A percentile compares a stretch with the other conserved stretches of the same genome.
Conservation (phyloP, 1,284 basidiomycete genomes). For the Microbotryomycetes sp. region DNA sequence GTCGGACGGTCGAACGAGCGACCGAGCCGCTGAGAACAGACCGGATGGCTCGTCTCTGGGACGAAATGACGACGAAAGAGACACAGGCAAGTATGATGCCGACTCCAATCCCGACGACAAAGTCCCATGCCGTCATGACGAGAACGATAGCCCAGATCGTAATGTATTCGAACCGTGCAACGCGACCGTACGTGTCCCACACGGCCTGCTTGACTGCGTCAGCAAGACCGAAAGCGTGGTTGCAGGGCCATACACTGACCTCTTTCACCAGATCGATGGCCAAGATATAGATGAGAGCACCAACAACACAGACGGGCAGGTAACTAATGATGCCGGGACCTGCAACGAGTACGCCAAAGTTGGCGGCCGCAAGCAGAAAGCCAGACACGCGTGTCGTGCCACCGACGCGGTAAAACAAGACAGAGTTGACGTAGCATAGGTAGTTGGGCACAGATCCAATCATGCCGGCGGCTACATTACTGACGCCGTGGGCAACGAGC, state of each 20-base stretch:
- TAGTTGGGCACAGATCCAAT: slow-evolving; percentile 60
- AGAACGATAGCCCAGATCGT: slow-evolving; percentile 54
- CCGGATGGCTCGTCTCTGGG: slow-evolving; percentile 72
- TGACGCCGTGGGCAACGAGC: slow-evolving; percentile 85
- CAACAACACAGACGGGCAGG: slow-evolving; percentile 54
- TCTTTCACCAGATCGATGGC: slow-evolving; percentile 92
- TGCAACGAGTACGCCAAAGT: slow-evolving; percentile 63
- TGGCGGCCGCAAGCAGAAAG: slow-evolving; percentile 73
- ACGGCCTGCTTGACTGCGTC: slow-evolving; percentile 58
- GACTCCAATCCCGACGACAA: slow-evolving; percentile 86
- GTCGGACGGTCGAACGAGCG: slow-evolving; percentile 75
- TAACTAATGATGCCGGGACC: slow-evolving; percentile 81
- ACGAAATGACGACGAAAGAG: slow-evolving; percentile 94
- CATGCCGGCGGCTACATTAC: slow-evolving; percentile 74
- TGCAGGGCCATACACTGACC: slow-evolving; percentile 29
- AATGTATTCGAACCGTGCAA: slow-evolving; percentile 49
- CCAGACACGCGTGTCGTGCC: slow-evolving; percentile 77
- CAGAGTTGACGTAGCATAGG: slow-evolving; percentile 68
- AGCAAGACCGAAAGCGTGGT: too few species aligned
- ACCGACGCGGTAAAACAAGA: slow-evolving; percentile 91
- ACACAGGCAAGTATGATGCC: slow-evolving; percentile 62
- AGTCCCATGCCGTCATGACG: slow-evolving; percentile 86
- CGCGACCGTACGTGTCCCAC: slow-evolving; percentile 89
- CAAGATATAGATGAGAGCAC: slow-evolving; percentile 87
- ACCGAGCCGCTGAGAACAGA: slow-evolving; percentile 46